Percentiles rank a stretch among this genome's conserved stretches.
phyloP scores from a whole-genome alignment of 352 stramenopile species.

The Phytopythium cucurbitacearum region DNA sequence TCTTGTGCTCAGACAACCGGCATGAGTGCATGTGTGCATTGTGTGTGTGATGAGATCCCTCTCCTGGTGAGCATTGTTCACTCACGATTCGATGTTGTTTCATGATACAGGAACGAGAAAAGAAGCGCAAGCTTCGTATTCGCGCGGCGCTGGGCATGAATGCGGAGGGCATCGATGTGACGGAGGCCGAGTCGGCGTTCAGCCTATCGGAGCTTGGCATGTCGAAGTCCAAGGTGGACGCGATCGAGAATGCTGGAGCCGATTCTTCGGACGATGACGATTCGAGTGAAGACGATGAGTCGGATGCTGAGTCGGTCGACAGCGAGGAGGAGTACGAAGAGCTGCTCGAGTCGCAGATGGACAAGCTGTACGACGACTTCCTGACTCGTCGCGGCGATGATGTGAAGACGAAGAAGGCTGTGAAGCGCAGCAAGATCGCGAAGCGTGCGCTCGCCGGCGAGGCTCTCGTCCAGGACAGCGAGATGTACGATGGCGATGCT shows the following conservation, averaged over 20 bases:
- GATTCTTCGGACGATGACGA: conserved; percentile 40
- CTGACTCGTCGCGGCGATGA: conserved; percentile 69
- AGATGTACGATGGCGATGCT: conserved; percentile 81
- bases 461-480: conserved; percentile 67
- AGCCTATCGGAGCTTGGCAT: conserved; percentile 76
- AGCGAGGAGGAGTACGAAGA: conserved; percentile 80
- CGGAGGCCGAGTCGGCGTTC: conserved; percentile 76
- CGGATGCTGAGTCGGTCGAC: conserved; percentile 41
- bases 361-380: conserved; percentile 83
- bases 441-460: conserved; percentile 82
- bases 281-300: conserved; percentile 15
- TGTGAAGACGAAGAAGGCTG: conserved; percentile 78
- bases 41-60: conserved; percentile 14
- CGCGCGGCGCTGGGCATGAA: conserved; percentile 81
- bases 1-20: conserved; percentile 87
- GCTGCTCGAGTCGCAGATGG: conserved; percentile 78
- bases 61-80: not conserved
- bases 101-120: conserved; percentile 67
- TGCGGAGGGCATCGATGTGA: conserved; percentile 76
- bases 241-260: conserved; percentile 63
- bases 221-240: conserved; percentile 72
- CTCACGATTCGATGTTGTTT: conserved; percentile 8
- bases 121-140: conserved; percentile 81
- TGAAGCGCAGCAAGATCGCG: conserved; percentile 83
- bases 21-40: conserved; percentile 10